phyloP scores from a whole-genome alignment of 768 basidiomycete genomes.

The Mycena pura region DNA sequence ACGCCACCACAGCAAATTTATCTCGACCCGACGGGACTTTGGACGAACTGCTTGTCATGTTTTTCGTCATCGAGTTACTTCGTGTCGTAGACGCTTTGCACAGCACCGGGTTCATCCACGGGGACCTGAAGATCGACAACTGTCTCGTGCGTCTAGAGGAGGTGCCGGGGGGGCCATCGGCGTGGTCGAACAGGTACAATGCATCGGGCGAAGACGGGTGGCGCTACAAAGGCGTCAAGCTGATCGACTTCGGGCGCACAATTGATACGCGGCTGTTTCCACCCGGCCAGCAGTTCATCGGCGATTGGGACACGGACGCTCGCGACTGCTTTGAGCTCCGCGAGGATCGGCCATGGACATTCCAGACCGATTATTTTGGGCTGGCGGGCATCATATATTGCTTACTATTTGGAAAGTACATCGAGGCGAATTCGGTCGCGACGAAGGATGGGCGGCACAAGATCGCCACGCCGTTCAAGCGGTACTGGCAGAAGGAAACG shows the following conservation, averaged over 20 bases:
- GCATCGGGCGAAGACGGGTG: constrained; percentile 84
- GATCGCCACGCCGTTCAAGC: constrained; percentile 80
- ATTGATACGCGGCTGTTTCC: constrained; percentile 89
- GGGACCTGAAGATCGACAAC: constrained; percentile 99
- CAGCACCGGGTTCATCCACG: constrained; percentile 86
- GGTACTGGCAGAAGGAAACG: constrained; percentile 93
- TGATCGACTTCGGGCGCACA: constrained; percentile 98
- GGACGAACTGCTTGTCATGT: constrained; percentile 93
- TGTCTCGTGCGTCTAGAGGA: constrained; percentile 93
- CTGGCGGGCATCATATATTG: constrained; percentile 93
- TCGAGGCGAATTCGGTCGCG: constrained; percentile 71
- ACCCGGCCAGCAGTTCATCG: constrained; percentile 76
- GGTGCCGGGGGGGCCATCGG: constrained; percentile 69
- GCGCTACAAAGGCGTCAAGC: constrained; percentile 83
- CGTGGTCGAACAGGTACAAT: constrained; percentile 81
- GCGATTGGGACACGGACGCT: constrained; percentile 89
- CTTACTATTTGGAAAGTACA: constrained; percentile 96
- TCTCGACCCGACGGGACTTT: constrained; percentile 82
- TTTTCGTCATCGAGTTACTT: constrained; percentile 92
- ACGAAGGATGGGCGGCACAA: constrained; percentile 55
- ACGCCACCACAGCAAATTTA: constrained; percentile 75
- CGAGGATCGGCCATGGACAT: constrained; percentile 87
- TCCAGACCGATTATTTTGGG: constrained; percentile 96
- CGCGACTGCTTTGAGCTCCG: constrained; percentile 93
- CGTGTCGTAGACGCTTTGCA: constrained; percentile 86